Percentiles rank a stretch among this genome's conserved stretches.
These are phyloP conservation scores for Leptographium flavum DNA, from an alignment of 2,329 filamentous ascomycete genomes.

Conservation along the genomic window DNA sequence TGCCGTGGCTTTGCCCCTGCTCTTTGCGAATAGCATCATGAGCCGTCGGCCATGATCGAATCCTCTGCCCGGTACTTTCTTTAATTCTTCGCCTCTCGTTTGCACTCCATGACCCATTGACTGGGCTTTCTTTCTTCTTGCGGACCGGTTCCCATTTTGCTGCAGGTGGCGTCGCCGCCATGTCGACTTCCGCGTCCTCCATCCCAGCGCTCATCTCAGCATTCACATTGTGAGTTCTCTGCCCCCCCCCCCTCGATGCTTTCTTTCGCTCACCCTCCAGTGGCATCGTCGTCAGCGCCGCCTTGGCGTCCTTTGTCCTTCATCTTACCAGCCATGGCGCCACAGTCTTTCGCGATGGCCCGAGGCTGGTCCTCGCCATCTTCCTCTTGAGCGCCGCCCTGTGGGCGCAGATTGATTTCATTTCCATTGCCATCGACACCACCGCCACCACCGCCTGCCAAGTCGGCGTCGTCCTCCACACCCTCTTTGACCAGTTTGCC, in stretches of 20 bases:
- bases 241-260: not conserved
- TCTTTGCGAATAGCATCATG: constrained; percentile 13
- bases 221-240: constrained; percentile 36
- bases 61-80: not conserved
- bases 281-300: constrained; percentile 39
- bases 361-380: constrained; percentile 48
- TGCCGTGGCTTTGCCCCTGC: not conserved
- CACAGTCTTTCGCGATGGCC: constrained; percentile 38
- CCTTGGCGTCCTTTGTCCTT: constrained; percentile 31
- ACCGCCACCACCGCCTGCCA: constrained; percentile 32
- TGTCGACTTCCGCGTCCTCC: constrained; percentile 29
- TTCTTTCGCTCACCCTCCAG: constrained; percentile 18
- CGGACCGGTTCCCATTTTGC: constrained; percentile 12
- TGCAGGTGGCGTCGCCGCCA: constrained; percentile 20
- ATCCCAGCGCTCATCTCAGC: constrained; percentile 36
- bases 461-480: constrained; percentile 34
- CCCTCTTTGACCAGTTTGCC: constrained; percentile 42
- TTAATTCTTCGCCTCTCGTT: not conserved
- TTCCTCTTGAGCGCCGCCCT: constrained; percentile 36
- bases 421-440: constrained; percentile 31
- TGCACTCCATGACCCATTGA: constrained; percentile 27
- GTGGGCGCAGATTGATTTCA: constrained; percentile 40
- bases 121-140: constrained; percentile 25
- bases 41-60: constrained; percentile 4
- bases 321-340: constrained; percentile 31